Evolutionary conservation across 2,329 filamentous ascomycete species (phyloP).

Genomic region (Aureobasidium namibiae): DNA sequence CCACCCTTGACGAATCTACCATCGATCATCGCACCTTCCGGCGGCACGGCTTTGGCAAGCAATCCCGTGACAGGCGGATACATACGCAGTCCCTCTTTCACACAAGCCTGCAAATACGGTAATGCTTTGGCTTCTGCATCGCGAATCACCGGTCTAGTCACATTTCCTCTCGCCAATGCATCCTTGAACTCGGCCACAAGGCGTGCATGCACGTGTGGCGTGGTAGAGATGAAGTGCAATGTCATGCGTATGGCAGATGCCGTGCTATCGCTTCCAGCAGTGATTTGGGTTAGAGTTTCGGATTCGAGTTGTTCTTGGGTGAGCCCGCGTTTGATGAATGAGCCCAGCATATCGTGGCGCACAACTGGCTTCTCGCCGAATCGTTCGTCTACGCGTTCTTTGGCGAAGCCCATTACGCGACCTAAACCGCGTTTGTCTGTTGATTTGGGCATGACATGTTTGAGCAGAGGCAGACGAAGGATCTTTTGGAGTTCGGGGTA

Average conservation of each 20-base stretch:
- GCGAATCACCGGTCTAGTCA: slow-evolving; percentile 40
- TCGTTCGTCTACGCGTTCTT: slow-evolving; percentile 38
- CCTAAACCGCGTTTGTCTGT: slow-evolving; percentile 38
- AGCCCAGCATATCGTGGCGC: slow-evolving; percentile 46
- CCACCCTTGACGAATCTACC: slow-evolving; percentile 29
- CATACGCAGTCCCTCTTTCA: slow-evolving; percentile 40
- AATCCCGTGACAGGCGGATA: slow-evolving; percentile 35
- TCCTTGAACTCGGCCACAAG: slow-evolving; percentile 41
- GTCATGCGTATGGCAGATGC: slow-evolving; percentile 47
- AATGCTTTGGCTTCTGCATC: slow-evolving; percentile 36
- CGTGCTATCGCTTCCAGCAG: slow-evolving; percentile 52
- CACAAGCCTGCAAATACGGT: slow-evolving; percentile 39
- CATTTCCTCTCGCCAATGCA: slow-evolving; percentile 30
- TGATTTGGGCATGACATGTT: slow-evolving; percentile 35
- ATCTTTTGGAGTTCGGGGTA: slow-evolving; percentile 36
- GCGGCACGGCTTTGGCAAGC: slow-evolving; percentile 29
- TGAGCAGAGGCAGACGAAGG: slow-evolving; percentile 34
- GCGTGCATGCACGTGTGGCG: slow-evolving; percentile 37
- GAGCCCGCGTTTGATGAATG: slow-evolving; percentile 42
- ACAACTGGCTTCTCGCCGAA: slow-evolving; percentile 36
- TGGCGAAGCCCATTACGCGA: slow-evolving; percentile 36
- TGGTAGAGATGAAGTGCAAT: slow-evolving; percentile 46
- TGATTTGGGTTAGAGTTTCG: slow-evolving; percentile 39
- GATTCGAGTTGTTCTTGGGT: slow-evolving; percentile 34
- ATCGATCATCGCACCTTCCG: slow-evolving; percentile 26